Base-by-base conservation (phyloP, 2,329 filamentous ascomycete species). In the Geosmithia putterillii region DNA sequence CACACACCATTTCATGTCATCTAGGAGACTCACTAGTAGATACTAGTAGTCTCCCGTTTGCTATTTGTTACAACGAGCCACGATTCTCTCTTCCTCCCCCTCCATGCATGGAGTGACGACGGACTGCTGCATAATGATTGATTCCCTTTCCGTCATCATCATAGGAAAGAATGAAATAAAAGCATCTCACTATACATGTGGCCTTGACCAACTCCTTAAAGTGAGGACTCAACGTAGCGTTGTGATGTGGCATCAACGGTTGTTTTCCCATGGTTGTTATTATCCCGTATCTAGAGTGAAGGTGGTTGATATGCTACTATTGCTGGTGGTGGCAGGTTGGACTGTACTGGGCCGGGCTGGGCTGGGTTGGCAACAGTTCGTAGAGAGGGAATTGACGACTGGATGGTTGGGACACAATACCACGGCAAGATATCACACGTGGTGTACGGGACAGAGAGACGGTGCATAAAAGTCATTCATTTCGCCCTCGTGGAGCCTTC, bases 401-500 rank as follows among this genome's bases (percentile, higher is more conserved):
- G 15, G 8, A 32, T 15, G 15, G 15, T 8, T 32, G 15, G 35
- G 35, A 20, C 35, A 39, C 18, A 38, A 32, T 32, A 17, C n/a
- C 12, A 37, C 22, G 12, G 14, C 42, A 41, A 44, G 23, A 36
- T 35, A 17, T 25, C n/a, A 25, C 7, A 40, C 38, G 14, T 37
- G 25, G 7, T 21, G 43, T 10, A 19, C 39, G 25, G 20, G 21
- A 42, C 23, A 42, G 34, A 42, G 19, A 22, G 38, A 36, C 15
- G 23, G 35, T 8, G 20, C 19, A 20, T 20, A 20, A 36, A 39
- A 39, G 38, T 46, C 43, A 51, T 59, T 59, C 58, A 61, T 56
- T 50, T 40, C 55, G 57, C 58, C 58, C 60, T 58, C 53, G 54
- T 53, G 60, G 65, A 62, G 61, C 55, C 58, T 54, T 57, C 51